Evolutionary conservation across 345 rosid species (phyloP), one percentile per base, ranked within the genome.

Genomic region (Eucalyptus sp.): DNA sequence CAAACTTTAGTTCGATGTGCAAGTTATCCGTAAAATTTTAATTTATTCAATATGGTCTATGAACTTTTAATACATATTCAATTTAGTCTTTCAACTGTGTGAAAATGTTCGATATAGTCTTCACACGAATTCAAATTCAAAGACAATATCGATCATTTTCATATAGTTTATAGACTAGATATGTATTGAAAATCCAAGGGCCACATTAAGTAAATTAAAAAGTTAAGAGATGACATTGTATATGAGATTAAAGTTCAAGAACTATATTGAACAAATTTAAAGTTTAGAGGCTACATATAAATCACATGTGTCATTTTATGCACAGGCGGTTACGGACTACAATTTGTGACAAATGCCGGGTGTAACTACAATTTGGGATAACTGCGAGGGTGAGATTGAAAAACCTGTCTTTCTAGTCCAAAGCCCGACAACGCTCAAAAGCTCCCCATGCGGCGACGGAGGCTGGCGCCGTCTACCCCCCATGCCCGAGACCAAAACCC

Each of bases 401-500:
- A 76, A 41, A 41, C 11, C 15, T 11, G 29, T 22, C 11, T 76
- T 7, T 15, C 48, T 9, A 41, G 7, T 20, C 43, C 14, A 37
- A 20, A 41, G 22, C 29, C 48, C 48, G 5, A 56, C 29, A 22
- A 5, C 83, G 48, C 48, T 37, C 84, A 11, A 7, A 5, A 41
- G 27, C 24, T 20, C 29, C 13, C 48, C 48, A 50, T 12, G 66
- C 54, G 60, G 33, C 87, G 37, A 0, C 58, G 51, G 51, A 25
- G 51, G 50, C 8, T 62, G 24, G 37, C 43, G 86, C 44, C 86
- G 37, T 37, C 76, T 68, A 4, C 41, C 41, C 58, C 86, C 29
- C 29, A 91, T 91, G 94, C 91, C 83, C 88, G 76, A 87, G 89
- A 52, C 88, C 81, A 89, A 62, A 79, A 87, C 52, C 50, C 84